Evolutionary conservation across 768 basidiomycete species (phyloP).

Genomic region (Lyophyllum atratum): DNA sequence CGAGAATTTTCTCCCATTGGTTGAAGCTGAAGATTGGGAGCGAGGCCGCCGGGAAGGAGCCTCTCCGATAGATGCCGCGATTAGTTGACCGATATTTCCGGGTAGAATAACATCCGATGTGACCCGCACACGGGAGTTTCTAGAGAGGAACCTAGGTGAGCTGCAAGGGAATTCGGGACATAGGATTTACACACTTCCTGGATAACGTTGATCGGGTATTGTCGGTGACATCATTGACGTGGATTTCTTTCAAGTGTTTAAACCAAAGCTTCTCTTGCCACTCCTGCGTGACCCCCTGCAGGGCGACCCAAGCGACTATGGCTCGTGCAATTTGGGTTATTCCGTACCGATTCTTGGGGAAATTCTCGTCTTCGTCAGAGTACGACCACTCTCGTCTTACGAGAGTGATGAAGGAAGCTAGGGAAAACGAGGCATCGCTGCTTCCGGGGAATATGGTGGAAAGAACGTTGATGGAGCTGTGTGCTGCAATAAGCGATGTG

Average conservation of each 20-base stretch:
- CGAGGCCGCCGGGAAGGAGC: conserved; percentile 41
- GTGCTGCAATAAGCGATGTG: conserved; percentile 72
- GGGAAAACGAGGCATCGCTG: conserved; percentile 79
- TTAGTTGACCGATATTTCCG: conserved; percentile 68
- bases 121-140: conserved; percentile 66
- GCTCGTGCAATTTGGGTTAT: conserved; percentile 68
- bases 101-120: conserved; percentile 74
- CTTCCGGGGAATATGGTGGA: conserved; percentile 73
- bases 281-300: conserved; percentile 81
- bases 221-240: conserved; percentile 49
- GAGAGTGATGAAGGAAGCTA: conserved; percentile 77
- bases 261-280: conserved; percentile 79
- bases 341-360: conserved; percentile 63
- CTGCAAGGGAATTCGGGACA: not conserved
- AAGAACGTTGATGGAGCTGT: conserved; percentile 74
- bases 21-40: conserved; percentile 29
- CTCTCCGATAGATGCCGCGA: conserved; percentile 82
- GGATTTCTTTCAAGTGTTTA: conserved; percentile 63
- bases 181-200: conserved; percentile 31
- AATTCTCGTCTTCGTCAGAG: conserved; percentile 43
- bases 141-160: conserved; percentile 14
- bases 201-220: conserved; percentile 28
- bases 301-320: conserved; percentile 76
- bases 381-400: conserved; percentile 79
- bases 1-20: conserved; percentile 11